phyloP scores from a whole-genome alignment of 2,329 filamentous ascomycete genomes.

The Aspergillus hortae region DNA sequence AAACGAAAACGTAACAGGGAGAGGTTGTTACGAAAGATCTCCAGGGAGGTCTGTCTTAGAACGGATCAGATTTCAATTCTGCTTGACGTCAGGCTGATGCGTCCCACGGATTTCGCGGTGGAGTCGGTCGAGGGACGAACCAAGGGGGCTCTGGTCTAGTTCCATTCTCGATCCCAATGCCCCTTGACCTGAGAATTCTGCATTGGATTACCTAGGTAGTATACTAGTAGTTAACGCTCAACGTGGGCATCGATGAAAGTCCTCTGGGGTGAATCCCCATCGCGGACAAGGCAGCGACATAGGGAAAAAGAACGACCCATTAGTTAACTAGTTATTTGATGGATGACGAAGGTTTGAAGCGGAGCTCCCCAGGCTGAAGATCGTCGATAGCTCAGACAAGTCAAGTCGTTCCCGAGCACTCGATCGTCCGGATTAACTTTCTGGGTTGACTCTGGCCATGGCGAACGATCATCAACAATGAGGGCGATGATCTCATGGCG shows the following conservation, averaged over 20 bases:
- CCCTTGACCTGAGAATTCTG: not conserved
- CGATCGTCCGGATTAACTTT: no score
- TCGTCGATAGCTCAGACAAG: not conserved
- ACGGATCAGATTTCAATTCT: not conserved
- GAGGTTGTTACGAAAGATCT: no score
- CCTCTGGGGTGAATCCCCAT: not conserved
- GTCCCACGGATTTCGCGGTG: not conserved
- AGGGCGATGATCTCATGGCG: not conserved
- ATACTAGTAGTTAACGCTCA: not conserved
- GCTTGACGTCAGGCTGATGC: conserved; percentile 16
- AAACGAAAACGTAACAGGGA: no score
- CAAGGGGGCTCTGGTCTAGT: not conserved
- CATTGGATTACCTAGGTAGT: not conserved
- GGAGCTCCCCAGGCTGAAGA: not conserved
- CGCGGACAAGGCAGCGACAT: not conserved
- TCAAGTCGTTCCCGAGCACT: no score
- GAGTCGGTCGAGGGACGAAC: not conserved
- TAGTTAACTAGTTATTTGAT: not conserved
- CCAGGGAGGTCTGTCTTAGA: not conserved
- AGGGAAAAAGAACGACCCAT: not conserved
- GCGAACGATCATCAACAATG: not conserved
- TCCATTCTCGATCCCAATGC: not conserved
- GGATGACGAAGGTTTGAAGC: not conserved
- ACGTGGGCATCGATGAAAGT: not conserved
- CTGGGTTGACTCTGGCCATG: not conserved